These are phyloP conservation scores for Saccharomyces jurei DNA, from an alignment of 805 yeast species.

Conservation along the genomic window DNA sequence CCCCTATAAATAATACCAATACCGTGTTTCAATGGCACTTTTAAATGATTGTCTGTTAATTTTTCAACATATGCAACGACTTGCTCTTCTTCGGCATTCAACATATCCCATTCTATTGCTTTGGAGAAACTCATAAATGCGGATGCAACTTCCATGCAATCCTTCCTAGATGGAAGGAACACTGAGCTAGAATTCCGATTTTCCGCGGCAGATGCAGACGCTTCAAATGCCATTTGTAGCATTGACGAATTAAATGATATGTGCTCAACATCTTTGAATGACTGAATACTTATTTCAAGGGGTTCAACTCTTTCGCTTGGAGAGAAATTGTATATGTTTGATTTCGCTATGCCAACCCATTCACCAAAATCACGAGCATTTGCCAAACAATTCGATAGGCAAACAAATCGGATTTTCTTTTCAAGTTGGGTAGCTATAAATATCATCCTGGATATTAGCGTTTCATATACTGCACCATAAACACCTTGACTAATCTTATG, in stretches of 20 bases:
- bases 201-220: conserved; percentile 30
- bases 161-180: conserved; percentile 50
- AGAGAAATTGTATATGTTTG: conserved; percentile 58
- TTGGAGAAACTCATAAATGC: conserved; percentile 36
- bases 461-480: conserved; percentile 61
- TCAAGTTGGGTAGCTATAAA: conserved; percentile 63
- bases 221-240: conserved; percentile 42
- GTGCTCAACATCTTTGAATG: conserved; percentile 36
- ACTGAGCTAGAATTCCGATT: conserved; percentile 30
- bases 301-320: conserved; percentile 52
- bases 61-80: conserved; percentile 16
- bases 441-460: conserved; percentile 59
- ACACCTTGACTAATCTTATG: conserved; percentile 55
- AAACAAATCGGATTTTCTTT: conserved; percentile 53
- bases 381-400: conserved; percentile 58
- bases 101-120: conserved; percentile 33
- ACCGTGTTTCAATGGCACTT: conserved; percentile 44
- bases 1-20: conserved; percentile 53
- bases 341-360: conserved; percentile 72
- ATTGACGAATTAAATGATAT: conserved; percentile 37
- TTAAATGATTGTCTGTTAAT: conserved; percentile 41
- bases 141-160: conserved; percentile 44
- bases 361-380: conserved; percentile 72
- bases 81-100: conserved; percentile 33
- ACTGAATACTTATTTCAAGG: conserved; percentile 48